A percentile compares a stretch with the other conserved stretches of the same genome.
Evolutionary conservation across 805 yeast genomes (phyloP).

Genomic region (Wickerhamomyces rabaulensis): DNA sequence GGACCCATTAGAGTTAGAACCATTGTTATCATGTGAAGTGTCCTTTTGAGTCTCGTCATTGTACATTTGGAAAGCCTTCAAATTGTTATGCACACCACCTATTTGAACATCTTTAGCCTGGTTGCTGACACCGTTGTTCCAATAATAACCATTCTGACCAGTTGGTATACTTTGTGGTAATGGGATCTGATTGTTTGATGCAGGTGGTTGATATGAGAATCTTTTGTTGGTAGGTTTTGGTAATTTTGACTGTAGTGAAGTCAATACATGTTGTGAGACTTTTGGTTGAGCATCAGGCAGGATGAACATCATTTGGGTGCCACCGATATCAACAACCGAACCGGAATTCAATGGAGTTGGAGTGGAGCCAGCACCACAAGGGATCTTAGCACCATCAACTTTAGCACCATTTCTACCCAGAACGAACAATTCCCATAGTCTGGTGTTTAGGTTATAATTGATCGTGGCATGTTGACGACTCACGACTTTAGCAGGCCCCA

Average conservation of each 20-base stretch:
- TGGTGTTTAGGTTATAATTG: slow-evolving; percentile 63
- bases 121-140: neutral
- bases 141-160: slow-evolving; percentile 7
- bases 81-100: slow-evolving; percentile 10
- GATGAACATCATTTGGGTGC: slow-evolving; percentile 98
- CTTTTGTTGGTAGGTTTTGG: slow-evolving; percentile 24
- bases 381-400: slow-evolving; percentile 58
- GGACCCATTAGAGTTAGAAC: neutral
- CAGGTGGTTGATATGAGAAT: slow-evolving; percentile 7
- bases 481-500: slow-evolving; percentile 97
- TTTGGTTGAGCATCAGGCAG: slow-evolving; percentile 84
- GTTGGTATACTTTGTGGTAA: neutral
- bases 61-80: slow-evolving; percentile 52
- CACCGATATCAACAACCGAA: slow-evolving; percentile 90
- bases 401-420: slow-evolving; percentile 92
- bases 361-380: slow-evolving; percentile 38
- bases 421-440: slow-evolving; percentile 83
- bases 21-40: neutral
- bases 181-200: neutral
- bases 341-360: slow-evolving; percentile 72
- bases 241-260: slow-evolving; percentile 27
- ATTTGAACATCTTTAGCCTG: slow-evolving; percentile 1
- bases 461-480: slow-evolving; percentile 86
- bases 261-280: slow-evolving; percentile 39
- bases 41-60: slow-evolving; percentile 25